Conservation (phyloP, 2,329 filamentous ascomycete genomes). For the Orbilia brochopaga region DNA sequence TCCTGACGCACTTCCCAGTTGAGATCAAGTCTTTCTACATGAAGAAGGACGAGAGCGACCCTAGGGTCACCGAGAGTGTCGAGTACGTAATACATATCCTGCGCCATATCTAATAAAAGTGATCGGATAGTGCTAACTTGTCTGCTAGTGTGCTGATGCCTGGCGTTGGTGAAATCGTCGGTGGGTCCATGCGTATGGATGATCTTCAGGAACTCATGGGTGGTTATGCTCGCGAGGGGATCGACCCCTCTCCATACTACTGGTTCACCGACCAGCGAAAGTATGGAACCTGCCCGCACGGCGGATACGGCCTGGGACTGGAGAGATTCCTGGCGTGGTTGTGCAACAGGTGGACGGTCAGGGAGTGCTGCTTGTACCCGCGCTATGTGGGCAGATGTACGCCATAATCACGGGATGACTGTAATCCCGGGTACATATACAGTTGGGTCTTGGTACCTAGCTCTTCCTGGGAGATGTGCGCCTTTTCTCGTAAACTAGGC, state of each 20-base stretch:
- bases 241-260: constrained; percentile 85
- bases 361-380: constrained; percentile 75
- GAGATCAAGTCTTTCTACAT: constrained; percentile 99
- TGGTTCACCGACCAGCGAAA: constrained; percentile 99
- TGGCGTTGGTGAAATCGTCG: constrained; percentile 94
- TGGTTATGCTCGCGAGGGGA: constrained; percentile 84
- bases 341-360: constrained; percentile 67
- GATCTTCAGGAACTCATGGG: constrained; percentile 86
- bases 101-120: neutral
- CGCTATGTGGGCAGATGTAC: constrained; percentile 82
- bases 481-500: no score
- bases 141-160: constrained; percentile 71
- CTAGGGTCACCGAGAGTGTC: constrained; percentile 87
- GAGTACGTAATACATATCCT: constrained; percentile 62
- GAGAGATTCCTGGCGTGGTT: constrained; percentile 76
- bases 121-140: constrained; percentile 4
- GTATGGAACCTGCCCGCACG: constrained; percentile 92
- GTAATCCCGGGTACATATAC: no score
- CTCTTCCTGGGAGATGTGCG: constrained; percentile 3
- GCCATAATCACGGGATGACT: no score
- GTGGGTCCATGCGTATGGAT: constrained; percentile 95
- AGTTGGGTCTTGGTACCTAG: neutral
- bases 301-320: constrained; percentile 88
- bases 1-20: constrained; percentile 94
- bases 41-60: constrained; percentile 81